These are phyloP conservation scores for Suillus brevipes DNA, from an alignment of 768 basidiomycete species.

Conservation along the genomic window DNA sequence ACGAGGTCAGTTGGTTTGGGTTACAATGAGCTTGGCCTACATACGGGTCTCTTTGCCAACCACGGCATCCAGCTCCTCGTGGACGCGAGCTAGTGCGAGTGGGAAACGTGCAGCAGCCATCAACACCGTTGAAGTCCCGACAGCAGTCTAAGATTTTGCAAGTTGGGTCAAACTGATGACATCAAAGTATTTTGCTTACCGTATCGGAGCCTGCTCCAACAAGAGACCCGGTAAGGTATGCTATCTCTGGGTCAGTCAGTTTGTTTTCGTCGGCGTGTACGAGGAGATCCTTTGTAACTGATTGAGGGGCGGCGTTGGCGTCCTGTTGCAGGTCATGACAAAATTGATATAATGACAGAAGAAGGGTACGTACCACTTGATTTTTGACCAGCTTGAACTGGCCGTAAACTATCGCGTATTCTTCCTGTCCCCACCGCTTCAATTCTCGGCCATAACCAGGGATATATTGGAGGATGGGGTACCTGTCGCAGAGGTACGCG, in stretches of 20 bases:
- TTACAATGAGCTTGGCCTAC: not conserved
- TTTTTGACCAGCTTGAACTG: conserved; percentile 46
- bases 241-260: conserved; percentile 51
- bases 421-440: conserved; percentile 52
- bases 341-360: conserved; percentile 27
- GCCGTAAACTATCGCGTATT: conserved; percentile 48
- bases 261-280: conserved; percentile 46
- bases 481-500: conserved; percentile 35
- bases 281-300: conserved; percentile 56
- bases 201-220: conserved; percentile 67
- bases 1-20: not conserved
- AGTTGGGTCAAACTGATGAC: not conserved
- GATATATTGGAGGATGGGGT: conserved; percentile 43
- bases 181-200: conserved; percentile 16
- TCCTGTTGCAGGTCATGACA: conserved; percentile 10
- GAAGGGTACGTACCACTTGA: conserved; percentile 38
- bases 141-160: conserved; percentile 21
- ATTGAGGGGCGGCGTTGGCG: conserved; percentile 15
- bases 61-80: conserved; percentile 38
- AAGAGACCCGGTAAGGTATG: conserved; percentile 61
- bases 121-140: conserved; percentile 29
- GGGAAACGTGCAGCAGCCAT: conserved; percentile 42
- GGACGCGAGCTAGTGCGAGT: conserved; percentile 33
- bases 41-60: conserved; percentile 36
- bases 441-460: conserved; percentile 63